A percentile compares a stretch with the other conserved stretches of the same genome.
These are phyloP conservation scores for Saturnispora besseyi DNA, from an alignment of 805 yeast genomes.

Conservation along the genomic window DNA sequence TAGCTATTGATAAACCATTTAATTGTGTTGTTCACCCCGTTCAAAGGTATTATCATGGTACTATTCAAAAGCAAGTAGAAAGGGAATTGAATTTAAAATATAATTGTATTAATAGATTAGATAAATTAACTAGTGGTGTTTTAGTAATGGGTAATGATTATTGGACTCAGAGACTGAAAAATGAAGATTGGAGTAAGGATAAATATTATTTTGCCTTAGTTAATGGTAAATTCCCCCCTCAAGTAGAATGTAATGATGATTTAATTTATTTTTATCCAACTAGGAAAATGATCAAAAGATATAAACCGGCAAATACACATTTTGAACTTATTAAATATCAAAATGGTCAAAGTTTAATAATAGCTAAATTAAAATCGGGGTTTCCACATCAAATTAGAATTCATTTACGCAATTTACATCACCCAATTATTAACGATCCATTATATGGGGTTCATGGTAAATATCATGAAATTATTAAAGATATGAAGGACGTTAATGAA, in stretches of 20 bases:
- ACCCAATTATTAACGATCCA: slow-evolving; percentile 28
- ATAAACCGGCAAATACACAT: slow-evolving; percentile 15
- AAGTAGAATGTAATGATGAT: slow-evolving; percentile 30
- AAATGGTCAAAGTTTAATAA: slow-evolving; percentile 31
- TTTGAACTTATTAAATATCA: slow-evolving; percentile 21
- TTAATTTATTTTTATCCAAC: slow-evolving; percentile 21
- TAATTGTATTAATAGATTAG: slow-evolving; percentile 39
- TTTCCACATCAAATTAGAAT: slow-evolving; percentile 48
- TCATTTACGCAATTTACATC: slow-evolving; percentile 39
- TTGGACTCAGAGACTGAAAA: slow-evolving; percentile 22
- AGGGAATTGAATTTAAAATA: slow-evolving; percentile 18
- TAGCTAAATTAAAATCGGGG: slow-evolving; percentile 40
- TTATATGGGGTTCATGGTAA: slow-evolving; percentile 19
- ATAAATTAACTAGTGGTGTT: slow-evolving; percentile 44
- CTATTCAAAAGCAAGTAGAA: slow-evolving; percentile 36
- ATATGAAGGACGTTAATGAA: slow-evolving; percentile 5
- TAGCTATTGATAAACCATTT: slow-evolving; percentile 40
- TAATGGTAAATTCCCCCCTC: slow-evolving; percentile 31
- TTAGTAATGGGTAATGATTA: slow-evolving; percentile 34
- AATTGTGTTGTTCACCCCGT: slow-evolving; percentile 48
- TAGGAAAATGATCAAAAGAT: slow-evolving; percentile 15
- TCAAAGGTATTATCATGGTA: slow-evolving; percentile 34
- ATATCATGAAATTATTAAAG: slow-evolving; percentile 7
- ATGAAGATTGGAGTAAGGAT: slow-evolving; percentile 11
- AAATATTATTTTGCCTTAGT: slow-evolving; percentile 40